phyloP scores from a whole-genome alignment of 805 yeast species.

The Saccharomyces mikatae region DNA sequence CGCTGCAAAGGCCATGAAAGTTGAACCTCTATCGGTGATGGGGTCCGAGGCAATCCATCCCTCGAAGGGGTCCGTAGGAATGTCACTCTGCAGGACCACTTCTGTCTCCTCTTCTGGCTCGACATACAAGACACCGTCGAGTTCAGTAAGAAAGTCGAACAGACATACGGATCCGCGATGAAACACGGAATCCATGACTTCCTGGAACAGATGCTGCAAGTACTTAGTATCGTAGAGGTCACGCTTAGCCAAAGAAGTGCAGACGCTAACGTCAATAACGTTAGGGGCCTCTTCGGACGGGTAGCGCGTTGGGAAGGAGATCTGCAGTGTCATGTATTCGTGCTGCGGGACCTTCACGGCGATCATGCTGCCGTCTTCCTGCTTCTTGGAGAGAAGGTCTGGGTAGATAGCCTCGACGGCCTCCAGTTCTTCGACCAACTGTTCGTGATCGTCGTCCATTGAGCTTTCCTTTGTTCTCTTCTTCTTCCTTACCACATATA shows the following conservation, averaged over 20 bases:
- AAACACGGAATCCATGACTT: slow-evolving; percentile 47
- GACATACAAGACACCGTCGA: slow-evolving; percentile 44
- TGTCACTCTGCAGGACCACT: slow-evolving; percentile 5
- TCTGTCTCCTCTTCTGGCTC: slow-evolving; percentile 25
- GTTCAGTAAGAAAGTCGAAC: slow-evolving; percentile 67
- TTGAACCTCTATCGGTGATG: slow-evolving; percentile 73
- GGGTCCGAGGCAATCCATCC: slow-evolving; percentile 79
- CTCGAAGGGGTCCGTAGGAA: slow-evolving; percentile 40
- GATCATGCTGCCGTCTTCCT: slow-evolving; percentile 34
- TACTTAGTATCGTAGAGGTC: slow-evolving; percentile 38
- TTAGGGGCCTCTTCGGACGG: slow-evolving; percentile 57
- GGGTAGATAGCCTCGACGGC: slow-evolving; percentile 89
- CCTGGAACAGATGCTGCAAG: slow-evolving; percentile 40
- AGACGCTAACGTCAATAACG: slow-evolving; percentile 43
- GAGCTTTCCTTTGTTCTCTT: background rate
- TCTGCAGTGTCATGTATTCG: slow-evolving; percentile 48
- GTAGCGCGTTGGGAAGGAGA: slow-evolving; percentile 64
- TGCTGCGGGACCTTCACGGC: slow-evolving; percentile 52
- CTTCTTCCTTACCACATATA: background rate
- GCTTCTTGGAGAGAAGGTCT: slow-evolving; percentile 36
- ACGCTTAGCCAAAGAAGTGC: slow-evolving; percentile 24
- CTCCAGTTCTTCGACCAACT: slow-evolving; percentile 54
- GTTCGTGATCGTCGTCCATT: slow-evolving; percentile 15
- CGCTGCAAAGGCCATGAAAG: slow-evolving; percentile 71
- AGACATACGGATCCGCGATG: slow-evolving; percentile 59